phyloP scores from a whole-genome alignment of 2,329 filamentous ascomycete species.

The Paraphoma sp. region DNA sequence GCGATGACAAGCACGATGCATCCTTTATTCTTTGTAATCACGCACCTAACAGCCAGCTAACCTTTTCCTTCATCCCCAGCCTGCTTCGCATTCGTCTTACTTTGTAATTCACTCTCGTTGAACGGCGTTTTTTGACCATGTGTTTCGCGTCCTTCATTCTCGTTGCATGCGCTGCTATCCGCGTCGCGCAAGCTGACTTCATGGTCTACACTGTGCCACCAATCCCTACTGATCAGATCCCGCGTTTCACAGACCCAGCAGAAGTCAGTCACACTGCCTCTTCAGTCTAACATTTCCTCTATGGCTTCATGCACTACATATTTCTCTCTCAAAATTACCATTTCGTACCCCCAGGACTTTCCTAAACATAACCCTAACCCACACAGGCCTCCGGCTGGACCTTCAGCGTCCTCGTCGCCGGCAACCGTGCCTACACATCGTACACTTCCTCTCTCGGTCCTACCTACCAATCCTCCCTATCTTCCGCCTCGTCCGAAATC shows the following conservation, averaged over 20 bases:
- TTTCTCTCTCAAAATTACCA: no score
- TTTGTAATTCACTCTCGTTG: background rate
- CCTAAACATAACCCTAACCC: no score
- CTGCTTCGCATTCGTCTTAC: background rate
- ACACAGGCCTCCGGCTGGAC: constrained; percentile 34
- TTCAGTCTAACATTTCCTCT: background rate
- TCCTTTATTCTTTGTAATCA: background rate
- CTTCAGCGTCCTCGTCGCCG: constrained; percentile 35
- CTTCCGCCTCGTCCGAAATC: constrained; percentile 36
- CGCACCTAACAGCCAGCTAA: background rate
- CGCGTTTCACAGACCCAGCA: constrained; percentile 27
- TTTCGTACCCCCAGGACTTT: no score
- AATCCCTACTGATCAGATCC: constrained; percentile 35
- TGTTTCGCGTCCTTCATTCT: constrained; percentile 13
- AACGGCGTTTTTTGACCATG: background rate
- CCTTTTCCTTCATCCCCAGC: no score
- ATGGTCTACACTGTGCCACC: constrained; percentile 41
- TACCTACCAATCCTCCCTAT: constrained; percentile 32
- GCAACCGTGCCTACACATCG: constrained; percentile 26
- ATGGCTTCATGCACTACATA: background rate
- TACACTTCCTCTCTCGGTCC: constrained; percentile 29
- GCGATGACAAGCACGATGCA: background rate
- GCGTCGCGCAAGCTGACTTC: constrained; percentile 33
- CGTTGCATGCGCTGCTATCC: constrained; percentile 18
- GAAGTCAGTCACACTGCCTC: constrained; percentile 17